Base-by-base conservation (phyloP, 1,284 basidiomycete species). In the Trichosporon ovoides region DNA sequence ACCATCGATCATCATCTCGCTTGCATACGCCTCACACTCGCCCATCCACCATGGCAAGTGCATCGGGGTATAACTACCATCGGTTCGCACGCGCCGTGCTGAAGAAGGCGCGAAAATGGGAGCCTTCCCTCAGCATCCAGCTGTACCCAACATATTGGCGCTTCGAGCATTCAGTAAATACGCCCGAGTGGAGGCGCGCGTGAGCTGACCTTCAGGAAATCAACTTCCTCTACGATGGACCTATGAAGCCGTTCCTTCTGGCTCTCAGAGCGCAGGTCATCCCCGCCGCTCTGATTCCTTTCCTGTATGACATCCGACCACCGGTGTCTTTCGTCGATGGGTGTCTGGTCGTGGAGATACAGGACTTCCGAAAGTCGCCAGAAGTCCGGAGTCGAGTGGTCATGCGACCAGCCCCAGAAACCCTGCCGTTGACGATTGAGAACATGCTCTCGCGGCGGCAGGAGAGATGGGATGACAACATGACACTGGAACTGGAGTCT, bases 61-160 rank as follows among this genome's bases (percentile, higher is more conserved):
- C 76, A 34, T 78, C 77, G 12, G 73, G 75, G 38, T 79, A 77
- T 62, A 78, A 78, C 60, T 76, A 77, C 57, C 76, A 77, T 55
- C 69, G 76, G 46, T 78, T 77, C 57, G 71, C 76, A 3, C 60
- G 77, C 20, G 68, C 71, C 6, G 68, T 76, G 31, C 68, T 79
- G 34, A 79, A 79, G 51, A 75, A 76, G 57, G 74, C 73, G n/a
- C 61, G 77, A 38, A 78, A 76, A 63, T 73, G 72, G 68, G 71
- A 76, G 56, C 69, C 77, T 2, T 70, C 67, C 3, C 55, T 79
- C n/a, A 73, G 69, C 35, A 70, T 79, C 24, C 73, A 79, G 66
- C 72, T 79, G 1, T 71, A 71, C 46, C 64, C 64, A 3, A 66
- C 61, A 19, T 66, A 76, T 61, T 79, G 77, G 74, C 64, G 69